Percentiles rank a stretch among this genome's conserved stretches.
Conservation (phyloP, 805 yeast species). For the Cyberlindnera meyerae region DNA sequence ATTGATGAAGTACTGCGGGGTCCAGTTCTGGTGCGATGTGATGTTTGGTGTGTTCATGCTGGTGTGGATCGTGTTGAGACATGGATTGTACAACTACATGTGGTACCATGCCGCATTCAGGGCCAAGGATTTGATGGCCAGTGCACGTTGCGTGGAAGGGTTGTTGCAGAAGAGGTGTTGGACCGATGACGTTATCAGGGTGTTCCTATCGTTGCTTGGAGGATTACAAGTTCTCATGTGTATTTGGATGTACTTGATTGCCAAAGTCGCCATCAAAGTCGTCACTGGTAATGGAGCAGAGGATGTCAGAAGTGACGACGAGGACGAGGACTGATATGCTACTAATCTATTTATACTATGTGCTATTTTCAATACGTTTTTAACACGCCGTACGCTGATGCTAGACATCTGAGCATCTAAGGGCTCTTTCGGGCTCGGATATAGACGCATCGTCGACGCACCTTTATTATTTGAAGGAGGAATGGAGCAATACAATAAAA, state of each 20-base stretch:
- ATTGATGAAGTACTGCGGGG: conserved; percentile 69
- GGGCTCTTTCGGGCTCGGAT: no score
- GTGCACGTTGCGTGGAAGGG: conserved; percentile 37
- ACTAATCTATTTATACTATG: conserved; percentile 17
- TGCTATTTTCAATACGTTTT: no score
- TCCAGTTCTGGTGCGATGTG: conserved; percentile 53
- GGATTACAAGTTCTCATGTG: conserved; percentile 62
- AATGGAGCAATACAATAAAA: no score
- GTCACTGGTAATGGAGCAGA: conserved; percentile 73
- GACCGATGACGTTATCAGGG: conserved; percentile 37
- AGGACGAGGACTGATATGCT: conserved; percentile 34
- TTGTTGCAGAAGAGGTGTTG: conserved; percentile 42
- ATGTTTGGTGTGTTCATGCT: conserved; percentile 64
- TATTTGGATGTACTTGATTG: conserved; percentile 72
- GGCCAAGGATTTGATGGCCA: conserved; percentile 40
- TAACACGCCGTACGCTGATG: no score
- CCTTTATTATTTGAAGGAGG: no score
- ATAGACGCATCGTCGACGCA: no score
- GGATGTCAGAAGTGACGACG: conserved; percentile 81
- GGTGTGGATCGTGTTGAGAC: conserved; percentile 69
- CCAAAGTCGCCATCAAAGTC: conserved; percentile 65
- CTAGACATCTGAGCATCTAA: no score
- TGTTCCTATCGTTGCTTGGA: conserved; percentile 52
- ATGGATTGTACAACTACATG: conserved; percentile 65
- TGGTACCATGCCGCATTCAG: conserved; percentile 52